Evolutionary conservation across 257 asterid genomes (phyloP).

Genomic region (Cinchona pubescens): DNA sequence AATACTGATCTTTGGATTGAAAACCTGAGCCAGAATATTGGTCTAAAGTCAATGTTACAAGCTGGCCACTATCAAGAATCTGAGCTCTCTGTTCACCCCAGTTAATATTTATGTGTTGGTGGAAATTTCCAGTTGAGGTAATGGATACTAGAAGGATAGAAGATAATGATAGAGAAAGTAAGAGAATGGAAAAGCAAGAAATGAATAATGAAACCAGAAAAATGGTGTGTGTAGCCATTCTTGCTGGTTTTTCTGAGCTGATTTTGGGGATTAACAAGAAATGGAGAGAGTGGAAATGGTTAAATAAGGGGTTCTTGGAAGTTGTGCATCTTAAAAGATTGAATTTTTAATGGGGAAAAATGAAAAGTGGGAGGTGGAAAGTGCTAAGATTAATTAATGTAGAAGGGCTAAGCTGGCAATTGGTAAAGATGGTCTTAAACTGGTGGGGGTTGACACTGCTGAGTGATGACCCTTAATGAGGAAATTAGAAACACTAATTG

Average conservation of each 20-base stretch:
- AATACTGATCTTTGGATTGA: constrained; percentile 28
- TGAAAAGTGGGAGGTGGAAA: constrained; percentile 3
- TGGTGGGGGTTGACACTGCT: neutral
- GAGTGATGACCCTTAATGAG: neutral
- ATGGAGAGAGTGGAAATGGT: neutral
- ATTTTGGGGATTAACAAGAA: neutral
- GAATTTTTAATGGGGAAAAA: constrained; percentile 10
- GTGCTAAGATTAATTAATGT: neutral
- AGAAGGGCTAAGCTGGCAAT: constrained; percentile 2
- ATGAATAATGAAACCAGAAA: constrained; percentile 8
- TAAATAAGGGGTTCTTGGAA: constrained; percentile 12
- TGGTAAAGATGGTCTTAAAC: neutral
- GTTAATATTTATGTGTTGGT: constrained; percentile 31
- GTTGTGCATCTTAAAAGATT: constrained; percentile 6
- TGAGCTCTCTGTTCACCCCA: constrained; percentile 55
- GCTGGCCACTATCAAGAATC: constrained; percentile 44
- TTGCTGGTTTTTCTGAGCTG: neutral
- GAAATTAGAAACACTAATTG: constrained; percentile 5
- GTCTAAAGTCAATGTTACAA: constrained; percentile 26
- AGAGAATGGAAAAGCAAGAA: constrained; percentile 12
- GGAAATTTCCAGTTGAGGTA: constrained; percentile 40
- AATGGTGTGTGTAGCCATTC: constrained; percentile 2
- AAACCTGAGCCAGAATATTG: constrained; percentile 35
- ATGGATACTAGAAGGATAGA: constrained; percentile 17
- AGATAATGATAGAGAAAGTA: constrained; percentile 19